Evolutionary conservation across 768 basidiomycete species (phyloP), one percentile per base, ranked within the genome.

Genomic region (Suillus clintonianus): DNA sequence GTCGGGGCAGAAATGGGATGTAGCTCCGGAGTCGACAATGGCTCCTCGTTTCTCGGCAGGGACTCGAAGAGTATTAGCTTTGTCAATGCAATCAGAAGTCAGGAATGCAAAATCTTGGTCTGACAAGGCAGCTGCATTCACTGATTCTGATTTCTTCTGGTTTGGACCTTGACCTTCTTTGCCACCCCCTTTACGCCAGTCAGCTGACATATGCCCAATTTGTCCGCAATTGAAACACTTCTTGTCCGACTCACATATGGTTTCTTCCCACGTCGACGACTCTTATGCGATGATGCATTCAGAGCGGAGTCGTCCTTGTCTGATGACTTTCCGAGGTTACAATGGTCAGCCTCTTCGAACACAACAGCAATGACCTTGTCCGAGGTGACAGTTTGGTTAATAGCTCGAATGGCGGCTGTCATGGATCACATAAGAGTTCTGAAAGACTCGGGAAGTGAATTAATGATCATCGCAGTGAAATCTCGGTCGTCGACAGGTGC

Each of bases 141-240:
- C 59, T 45, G 42, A 45, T 11, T 45, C 19, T 0, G 17, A 47
- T 53, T 72, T 72, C 60, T 69, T 68, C 69, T 70, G 71, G 10
- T 71, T 65, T 0, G 70, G 76, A 6, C 73, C 65, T 69, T 79
- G 78, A 11, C 78, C 78, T 45, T 77, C 76, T 64, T 76, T 74
- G 56, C 78, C 76, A 34, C 79, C 75, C 11, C 78, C 78, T 59
- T 70, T 60, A 10, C 69, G 68, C 62, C 66, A 80, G 14, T 75
- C 57, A 17, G 63, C 60, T 19, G 69, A 69, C 4, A 54, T 27
- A 42, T 80, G 77, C 3, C 76, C 70, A 41, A n/a, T 3, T 43
- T 34, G 55, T 60, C 61, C 67, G 65, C 77, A 79, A 56, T 76
- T 77, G 14, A 14, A 51, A 61, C 77, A 78, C 30, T 36, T 36